Percentiles rank a stretch among this genome's conserved stretches.
Evolutionary conservation across 371 early-diverging fungal species (phyloP).

Genomic region (Mucor circinelloides): DNA sequence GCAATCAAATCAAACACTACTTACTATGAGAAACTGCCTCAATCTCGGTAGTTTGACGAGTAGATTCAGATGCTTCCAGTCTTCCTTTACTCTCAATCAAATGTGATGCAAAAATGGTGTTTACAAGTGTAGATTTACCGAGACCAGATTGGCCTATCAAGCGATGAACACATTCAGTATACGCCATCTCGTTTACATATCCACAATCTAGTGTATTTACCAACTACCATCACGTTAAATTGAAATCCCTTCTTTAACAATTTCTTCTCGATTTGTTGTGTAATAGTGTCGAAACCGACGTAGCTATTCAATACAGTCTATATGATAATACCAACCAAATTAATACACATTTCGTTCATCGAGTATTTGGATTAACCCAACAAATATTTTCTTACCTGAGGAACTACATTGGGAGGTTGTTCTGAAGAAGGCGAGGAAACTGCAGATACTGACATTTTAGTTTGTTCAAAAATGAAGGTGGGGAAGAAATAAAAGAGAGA

Average conservation of each 20-base stretch:
- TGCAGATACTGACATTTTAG: constrained; percentile 13
- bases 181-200: background rate
- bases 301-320: constrained; percentile 72
- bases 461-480: background rate
- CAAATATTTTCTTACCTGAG: constrained; percentile 4
- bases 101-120: constrained; percentile 90
- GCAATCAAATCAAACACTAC: background rate
- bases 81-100: constrained; percentile 86
- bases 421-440: constrained; percentile 26
- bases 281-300: constrained; percentile 96
- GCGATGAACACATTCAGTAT: background rate
- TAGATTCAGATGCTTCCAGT: constrained; percentile 69
- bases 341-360: no score
- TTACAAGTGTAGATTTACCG: constrained; percentile 98
- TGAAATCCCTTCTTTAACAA: constrained; percentile 92
- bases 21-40: constrained; percentile 78
- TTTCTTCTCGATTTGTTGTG: constrained; percentile 92
- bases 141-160: constrained; percentile 91
- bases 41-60: constrained; percentile 85
- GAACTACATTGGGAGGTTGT: constrained; percentile 4
- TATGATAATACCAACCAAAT: background rate
- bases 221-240: constrained; percentile 95
- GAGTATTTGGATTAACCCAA: background rate
- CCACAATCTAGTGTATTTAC: constrained; percentile 36
- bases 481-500: constrained; percentile 2